Evolutionary conservation across 1,284 basidiomycete genomes (phyloP).

Genomic region (Sanghuangporus baumii): DNA sequence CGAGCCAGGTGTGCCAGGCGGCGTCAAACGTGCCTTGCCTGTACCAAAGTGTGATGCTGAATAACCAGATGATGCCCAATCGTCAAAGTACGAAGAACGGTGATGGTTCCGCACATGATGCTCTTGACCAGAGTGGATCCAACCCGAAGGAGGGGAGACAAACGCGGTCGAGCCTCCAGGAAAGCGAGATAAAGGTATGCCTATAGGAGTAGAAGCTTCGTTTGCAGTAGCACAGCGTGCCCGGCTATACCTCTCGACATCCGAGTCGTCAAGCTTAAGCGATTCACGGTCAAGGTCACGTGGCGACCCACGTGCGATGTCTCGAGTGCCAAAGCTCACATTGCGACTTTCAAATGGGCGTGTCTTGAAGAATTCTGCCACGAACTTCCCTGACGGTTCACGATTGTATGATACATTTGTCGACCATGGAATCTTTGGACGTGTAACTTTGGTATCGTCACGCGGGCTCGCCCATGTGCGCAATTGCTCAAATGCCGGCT

Average conservation of each 20-base stretch:
- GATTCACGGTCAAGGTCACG: conserved; percentile 1
- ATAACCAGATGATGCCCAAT: background rate
- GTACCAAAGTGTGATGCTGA: conserved; percentile 13
- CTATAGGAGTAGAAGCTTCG: background rate
- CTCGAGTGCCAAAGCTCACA: conserved; percentile 3
- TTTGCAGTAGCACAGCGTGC: background rate
- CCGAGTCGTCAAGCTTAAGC: background rate
- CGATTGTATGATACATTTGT: background rate
- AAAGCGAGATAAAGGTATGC: conserved; percentile 27
- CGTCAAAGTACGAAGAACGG: conserved; percentile 41
- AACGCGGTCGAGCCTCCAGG: conserved; percentile 26
- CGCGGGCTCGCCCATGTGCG: conserved; percentile 13
- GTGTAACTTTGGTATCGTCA: background rate
- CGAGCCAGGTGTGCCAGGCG: conserved; percentile 11
- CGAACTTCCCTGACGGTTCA: background rate
- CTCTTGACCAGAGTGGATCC: conserved; percentile 12
- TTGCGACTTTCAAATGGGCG: conserved; percentile 6
- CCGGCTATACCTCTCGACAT: background rate
- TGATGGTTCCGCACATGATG: conserved; percentile 36
- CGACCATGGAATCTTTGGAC: background rate
- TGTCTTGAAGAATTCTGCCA: background rate
- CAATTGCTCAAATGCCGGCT: conserved; percentile 2
- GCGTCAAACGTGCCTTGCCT: conserved; percentile 21
- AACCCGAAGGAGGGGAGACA: conserved; percentile 25
- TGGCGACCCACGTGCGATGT: conserved; percentile 5